Conservation (phyloP, 73 alveolate genomes). For the Halteria grandinella region DNA sequence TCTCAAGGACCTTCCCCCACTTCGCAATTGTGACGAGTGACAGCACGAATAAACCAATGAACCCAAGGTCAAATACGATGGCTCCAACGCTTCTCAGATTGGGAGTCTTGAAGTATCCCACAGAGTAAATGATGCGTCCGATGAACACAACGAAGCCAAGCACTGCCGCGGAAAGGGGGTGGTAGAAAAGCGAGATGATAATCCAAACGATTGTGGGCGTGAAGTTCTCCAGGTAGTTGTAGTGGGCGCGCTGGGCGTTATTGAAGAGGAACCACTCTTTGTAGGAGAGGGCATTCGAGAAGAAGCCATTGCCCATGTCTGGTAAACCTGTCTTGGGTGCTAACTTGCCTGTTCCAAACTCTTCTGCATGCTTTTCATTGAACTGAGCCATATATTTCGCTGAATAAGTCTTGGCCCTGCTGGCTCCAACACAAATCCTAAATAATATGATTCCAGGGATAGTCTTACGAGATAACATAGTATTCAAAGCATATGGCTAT, state of each 20-base stretch:
- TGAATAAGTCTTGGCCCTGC: too few species aligned
- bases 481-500: too few species aligned
- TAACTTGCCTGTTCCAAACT: constrained; percentile 4
- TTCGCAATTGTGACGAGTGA: constrained; percentile 32
- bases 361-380: constrained; percentile 22
- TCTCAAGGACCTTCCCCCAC: not conserved
- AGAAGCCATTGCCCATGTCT: constrained; percentile 31
- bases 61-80: constrained; percentile 13
- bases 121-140: constrained; percentile 41
- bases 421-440: not conserved
- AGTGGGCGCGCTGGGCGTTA: constrained; percentile 33
- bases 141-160: not conserved
- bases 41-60: not conserved
- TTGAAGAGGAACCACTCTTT: constrained; percentile 42
- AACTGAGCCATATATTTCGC: constrained; percentile 19
- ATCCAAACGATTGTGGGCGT: constrained; percentile 30
- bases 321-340: constrained; percentile 31
- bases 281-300: constrained; percentile 7
- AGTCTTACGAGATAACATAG: not conserved
- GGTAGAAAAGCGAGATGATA: constrained; percentile 3
- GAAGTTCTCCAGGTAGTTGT: constrained; percentile 22
- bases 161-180: constrained; percentile 24
- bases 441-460: not conserved
- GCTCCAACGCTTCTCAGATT: constrained; percentile 32
- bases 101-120: constrained; percentile 33